Base-by-base conservation (phyloP, 1,139 yeast genomes). In the Candida sojae region DNA sequence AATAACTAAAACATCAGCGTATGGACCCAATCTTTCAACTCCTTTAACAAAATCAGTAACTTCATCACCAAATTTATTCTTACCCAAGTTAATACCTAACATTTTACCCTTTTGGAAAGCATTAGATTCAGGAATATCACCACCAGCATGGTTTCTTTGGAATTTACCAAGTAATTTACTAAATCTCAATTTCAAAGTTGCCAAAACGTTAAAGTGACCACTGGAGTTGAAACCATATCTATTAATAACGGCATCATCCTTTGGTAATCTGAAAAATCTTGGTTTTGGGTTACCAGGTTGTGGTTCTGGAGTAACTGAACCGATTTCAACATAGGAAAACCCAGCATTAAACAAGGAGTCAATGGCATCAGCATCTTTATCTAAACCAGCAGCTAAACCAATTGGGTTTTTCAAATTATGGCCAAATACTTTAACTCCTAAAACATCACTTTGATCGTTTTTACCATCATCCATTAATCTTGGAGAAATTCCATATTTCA, bases 301-400 rank as follows among this genome's bases (percentile, higher is more conserved):
- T 0, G 97, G 88, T 54, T 79, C 75, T 2, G 99, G 98, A 4
- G 99, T 92, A 43, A 93, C 84, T 2, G 96, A 88, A 1, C 99
- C 99, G 48, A 93, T 80, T 67, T 92, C 99, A 52, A 90, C 96
- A 63, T 89, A 90, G 5, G 93, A 83, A 60, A 92, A 92, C 1
- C 99, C 99, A 48, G 80, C 64, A 56, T 84, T 79, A 59, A 86
- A 84, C 51, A 92, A 74, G 0, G 92, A 72, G 57, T 92, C 97
- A 57, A 93, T 84, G n/a, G 91, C 96, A 62, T 90, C 96, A 45
- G 91, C 99, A 59, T 92, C 88, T 67, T 92, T 92, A 66, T 92
- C 99, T 55, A 92, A 79, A 10, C 99, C 99, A 32, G 99, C 98
- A 44, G 98, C 98, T 58, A 92, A 77, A 6, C 98, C 98, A 49